phyloP scores from a whole-genome alignment of 352 stramenopile genomes.

The Phytopythium chamaehyphon region DNA sequence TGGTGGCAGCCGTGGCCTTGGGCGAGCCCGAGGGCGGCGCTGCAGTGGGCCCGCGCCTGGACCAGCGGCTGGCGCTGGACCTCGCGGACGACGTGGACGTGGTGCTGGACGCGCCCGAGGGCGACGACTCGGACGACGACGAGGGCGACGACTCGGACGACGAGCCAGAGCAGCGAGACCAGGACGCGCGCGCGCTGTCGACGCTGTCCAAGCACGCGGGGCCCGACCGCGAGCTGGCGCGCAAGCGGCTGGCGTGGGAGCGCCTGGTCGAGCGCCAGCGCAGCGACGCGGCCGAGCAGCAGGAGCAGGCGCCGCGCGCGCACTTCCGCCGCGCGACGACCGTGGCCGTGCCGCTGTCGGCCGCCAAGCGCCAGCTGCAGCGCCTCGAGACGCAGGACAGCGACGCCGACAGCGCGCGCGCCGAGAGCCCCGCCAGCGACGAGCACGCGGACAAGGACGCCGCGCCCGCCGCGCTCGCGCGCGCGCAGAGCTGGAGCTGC shows the following conservation, averaged over 20 bases:
- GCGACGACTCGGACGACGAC: constrained; percentile 12
- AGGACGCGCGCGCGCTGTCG: not conserved
- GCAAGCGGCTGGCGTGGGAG: constrained; percentile 4
- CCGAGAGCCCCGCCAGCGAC: constrained; percentile 1
- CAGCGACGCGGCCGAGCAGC: constrained; percentile 4
- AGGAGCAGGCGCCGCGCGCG: constrained; percentile 7
- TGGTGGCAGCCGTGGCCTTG: too few relatives aligned
- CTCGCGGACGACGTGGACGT: not conserved
- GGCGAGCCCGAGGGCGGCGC: not conserved
- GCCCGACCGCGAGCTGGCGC: not conserved
- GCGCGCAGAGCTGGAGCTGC: constrained; percentile 53
- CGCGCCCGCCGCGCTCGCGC: constrained; percentile 19
- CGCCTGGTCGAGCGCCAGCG: not conserved
- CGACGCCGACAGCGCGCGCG: constrained; percentile 20
- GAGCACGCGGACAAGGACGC: constrained; percentile 4
- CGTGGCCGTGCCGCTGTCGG: constrained; percentile 30
- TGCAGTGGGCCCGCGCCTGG: too few relatives aligned
- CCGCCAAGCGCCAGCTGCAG: constrained; percentile 7
- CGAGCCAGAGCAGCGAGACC: too few relatives aligned
- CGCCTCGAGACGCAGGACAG: constrained; percentile 7
- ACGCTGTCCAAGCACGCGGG: not conserved
- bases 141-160: constrained; percentile 8
- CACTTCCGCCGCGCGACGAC: constrained; percentile 51
- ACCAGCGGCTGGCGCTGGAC: too few relatives aligned
- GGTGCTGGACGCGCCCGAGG: constrained; percentile 14